phyloP scores from a whole-genome alignment of 1,284 basidiomycete species.

The Inonotus hispidus region DNA sequence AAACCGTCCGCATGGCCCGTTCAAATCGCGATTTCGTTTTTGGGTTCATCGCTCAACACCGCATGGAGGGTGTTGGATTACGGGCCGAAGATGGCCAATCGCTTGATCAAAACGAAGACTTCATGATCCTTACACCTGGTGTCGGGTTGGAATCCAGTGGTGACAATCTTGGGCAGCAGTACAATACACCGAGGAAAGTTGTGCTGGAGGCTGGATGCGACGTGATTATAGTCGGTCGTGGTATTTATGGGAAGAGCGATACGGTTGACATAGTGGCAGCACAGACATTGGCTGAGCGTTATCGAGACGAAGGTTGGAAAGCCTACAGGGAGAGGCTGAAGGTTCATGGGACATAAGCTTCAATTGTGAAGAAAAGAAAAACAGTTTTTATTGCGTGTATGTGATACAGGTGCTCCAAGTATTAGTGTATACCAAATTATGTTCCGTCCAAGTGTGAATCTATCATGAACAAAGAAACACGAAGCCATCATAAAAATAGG shows the following conservation, averaged over 20 bases:
- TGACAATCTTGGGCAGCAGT: slow-evolving; percentile 94
- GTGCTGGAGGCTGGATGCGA: slow-evolving; percentile 86
- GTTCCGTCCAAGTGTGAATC: background rate
- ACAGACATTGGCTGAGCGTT: slow-evolving; percentile 72
- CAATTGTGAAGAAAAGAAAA: background rate
- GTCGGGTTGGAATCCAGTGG: slow-evolving; percentile 82
- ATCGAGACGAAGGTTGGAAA: slow-evolving; percentile 85
- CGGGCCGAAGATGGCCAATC: slow-evolving; percentile 24
- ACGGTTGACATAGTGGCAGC: slow-evolving; percentile 56
- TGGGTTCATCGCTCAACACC: slow-evolving; percentile 89
- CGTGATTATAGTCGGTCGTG: slow-evolving; percentile 96
- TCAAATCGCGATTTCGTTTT: slow-evolving; percentile 82
- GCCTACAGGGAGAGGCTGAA: slow-evolving; percentile 53
- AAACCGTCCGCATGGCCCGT: slow-evolving; percentile 85
- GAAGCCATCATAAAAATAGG: background rate
- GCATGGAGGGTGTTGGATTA: slow-evolving; percentile 67
- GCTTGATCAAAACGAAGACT: slow-evolving; percentile 58
- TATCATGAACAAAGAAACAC: background rate
- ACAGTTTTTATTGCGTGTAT: slow-evolving; percentile 9
- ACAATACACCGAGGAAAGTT: slow-evolving; percentile 87
- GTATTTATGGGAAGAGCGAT: slow-evolving; percentile 80
- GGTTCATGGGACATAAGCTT: background rate
- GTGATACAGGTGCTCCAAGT: slow-evolving; percentile 8
- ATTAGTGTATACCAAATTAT: slow-evolving; percentile 1
- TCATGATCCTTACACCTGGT: slow-evolving; percentile 89